Conservation (phyloP, 306 rosid genomes). For the Abrus precatorius region DNA sequence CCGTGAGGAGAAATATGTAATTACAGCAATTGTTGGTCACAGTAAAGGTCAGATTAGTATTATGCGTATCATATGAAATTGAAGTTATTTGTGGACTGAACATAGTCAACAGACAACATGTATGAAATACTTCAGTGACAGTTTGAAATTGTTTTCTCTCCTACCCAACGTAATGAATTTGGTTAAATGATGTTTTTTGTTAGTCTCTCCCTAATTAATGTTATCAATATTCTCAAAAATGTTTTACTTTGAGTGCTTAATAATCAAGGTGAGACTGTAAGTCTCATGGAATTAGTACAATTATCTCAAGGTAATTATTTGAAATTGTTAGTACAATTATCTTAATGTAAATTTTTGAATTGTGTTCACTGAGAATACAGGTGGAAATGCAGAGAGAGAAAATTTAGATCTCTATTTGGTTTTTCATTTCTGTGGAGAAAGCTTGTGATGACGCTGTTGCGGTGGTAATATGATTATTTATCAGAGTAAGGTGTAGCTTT, state of each 20-base stretch:
- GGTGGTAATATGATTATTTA: conserved; percentile 10
- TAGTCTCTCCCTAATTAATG: conserved; percentile 1
- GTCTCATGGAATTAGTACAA: not conserved
- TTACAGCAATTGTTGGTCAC: conserved; percentile 83
- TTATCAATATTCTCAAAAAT: not conserved
- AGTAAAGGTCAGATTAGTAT: conserved; percentile 74
- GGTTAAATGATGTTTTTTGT: not conserved
- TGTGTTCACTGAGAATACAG: conserved; percentile 22
- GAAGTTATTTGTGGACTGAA: conserved; percentile 38
- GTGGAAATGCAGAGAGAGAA: conserved; percentile 11
- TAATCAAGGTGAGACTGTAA: not conserved
- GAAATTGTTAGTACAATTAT: not conserved
- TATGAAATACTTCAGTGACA: conserved; percentile 19
- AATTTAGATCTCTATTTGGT: conserved; percentile 33
- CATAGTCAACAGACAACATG: not conserved
- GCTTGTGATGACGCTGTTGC: conserved; percentile 15
- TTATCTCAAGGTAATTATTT: conserved; percentile 23
- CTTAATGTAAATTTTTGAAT: not conserved
- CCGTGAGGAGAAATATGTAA: conserved; percentile 54
- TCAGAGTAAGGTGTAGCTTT: not conserved
- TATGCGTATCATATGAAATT: conserved; percentile 35
- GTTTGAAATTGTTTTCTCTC: conserved; percentile 34
- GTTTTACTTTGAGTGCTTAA: conserved; percentile 31
- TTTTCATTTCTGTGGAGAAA: conserved; percentile 28
- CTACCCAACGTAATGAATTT: conserved; percentile 7